Evolutionary conservation across 768 basidiomycete species (phyloP).

Genomic region (Rossbeevera mucosa): DNA sequence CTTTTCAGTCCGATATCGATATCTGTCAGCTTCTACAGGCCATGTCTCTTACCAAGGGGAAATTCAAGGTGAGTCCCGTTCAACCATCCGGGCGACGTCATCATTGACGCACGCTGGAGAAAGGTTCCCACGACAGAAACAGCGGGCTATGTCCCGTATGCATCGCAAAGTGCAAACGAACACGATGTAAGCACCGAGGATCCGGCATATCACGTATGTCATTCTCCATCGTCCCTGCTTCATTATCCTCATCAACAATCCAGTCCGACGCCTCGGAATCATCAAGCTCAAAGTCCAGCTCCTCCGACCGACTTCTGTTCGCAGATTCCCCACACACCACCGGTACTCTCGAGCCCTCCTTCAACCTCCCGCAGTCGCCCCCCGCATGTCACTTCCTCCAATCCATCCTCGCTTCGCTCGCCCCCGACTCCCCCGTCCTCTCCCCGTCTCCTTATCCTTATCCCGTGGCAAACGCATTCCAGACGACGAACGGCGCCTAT

Average conservation of each 20-base stretch:
- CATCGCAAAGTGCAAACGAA: constrained; percentile 33
- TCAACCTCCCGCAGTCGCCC: constrained; percentile 1
- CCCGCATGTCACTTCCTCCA: constrained; percentile 63
- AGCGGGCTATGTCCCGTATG: constrained; percentile 23
- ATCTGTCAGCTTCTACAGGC: constrained; percentile 50
- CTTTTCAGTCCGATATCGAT: constrained; percentile 37
- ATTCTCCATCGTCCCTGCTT: background rate
- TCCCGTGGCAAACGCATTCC: constrained; percentile 28
- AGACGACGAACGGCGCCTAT: constrained; percentile 69
- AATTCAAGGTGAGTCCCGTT: constrained; percentile 28
- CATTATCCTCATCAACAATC: background rate
- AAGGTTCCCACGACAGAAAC: constrained; percentile 26
- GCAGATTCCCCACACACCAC: constrained; percentile 11
- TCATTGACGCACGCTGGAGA: constrained; percentile 29
- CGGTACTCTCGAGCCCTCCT: constrained; percentile 1
- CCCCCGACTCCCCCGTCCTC: constrained; percentile 35
- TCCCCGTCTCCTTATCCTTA: constrained; percentile 32
- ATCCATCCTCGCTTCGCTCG: constrained; percentile 53
- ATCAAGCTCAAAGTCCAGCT: constrained; percentile 42
- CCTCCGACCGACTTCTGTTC: constrained; percentile 22
- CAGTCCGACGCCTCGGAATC: constrained; percentile 45
- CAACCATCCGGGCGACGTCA: background rate
- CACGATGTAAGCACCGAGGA: constrained; percentile 45
- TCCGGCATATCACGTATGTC: constrained; percentile 39
- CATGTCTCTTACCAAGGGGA: constrained; percentile 42